These are phyloP conservation scores for Yamadazyma takamatsuzukensis DNA, from an alignment of 805 yeast genomes.

Conservation along the genomic window DNA sequence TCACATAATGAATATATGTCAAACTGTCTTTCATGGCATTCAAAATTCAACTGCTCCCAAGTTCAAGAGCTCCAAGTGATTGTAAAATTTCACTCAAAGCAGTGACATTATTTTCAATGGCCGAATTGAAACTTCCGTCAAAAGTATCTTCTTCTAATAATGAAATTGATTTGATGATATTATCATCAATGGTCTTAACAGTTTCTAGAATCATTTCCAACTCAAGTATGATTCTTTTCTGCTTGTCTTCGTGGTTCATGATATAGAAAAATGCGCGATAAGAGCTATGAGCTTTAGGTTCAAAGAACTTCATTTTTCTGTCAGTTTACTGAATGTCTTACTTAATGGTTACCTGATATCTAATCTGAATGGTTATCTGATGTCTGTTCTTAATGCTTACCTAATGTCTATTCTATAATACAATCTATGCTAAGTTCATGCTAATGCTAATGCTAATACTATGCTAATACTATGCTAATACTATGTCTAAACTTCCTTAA, in stretches of 20 bases:
- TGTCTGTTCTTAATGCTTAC: background rate
- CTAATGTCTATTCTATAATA: background rate
- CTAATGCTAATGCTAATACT: no score
- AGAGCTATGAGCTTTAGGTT: no score
- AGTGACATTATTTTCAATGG: background rate
- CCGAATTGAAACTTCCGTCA: background rate
- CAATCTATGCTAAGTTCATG: slow-evolving; percentile 2
- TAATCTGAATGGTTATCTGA: no score
- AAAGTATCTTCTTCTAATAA: slow-evolving; percentile 13
- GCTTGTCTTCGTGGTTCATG: no score
- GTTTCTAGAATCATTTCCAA: slow-evolving; percentile 33
- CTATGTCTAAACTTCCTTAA: slow-evolving; percentile 3
- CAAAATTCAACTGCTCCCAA: no score
- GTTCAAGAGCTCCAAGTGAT: background rate
- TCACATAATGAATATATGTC: no score
- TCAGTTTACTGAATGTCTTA: no score
- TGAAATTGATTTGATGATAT: slow-evolving; percentile 21
- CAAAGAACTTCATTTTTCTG: no score
- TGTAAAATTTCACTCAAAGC: slow-evolving; percentile 1
- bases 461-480: no score
- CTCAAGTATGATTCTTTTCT: slow-evolving; percentile 27
- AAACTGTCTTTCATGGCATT: no score
- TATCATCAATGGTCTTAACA: slow-evolving; percentile 25
- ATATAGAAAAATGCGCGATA: no score
- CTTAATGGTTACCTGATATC: no score